These are phyloP conservation scores for Pseudozyma hubeiensis DNA, from an alignment of 1,284 basidiomycete species.

Conservation along the genomic window DNA sequence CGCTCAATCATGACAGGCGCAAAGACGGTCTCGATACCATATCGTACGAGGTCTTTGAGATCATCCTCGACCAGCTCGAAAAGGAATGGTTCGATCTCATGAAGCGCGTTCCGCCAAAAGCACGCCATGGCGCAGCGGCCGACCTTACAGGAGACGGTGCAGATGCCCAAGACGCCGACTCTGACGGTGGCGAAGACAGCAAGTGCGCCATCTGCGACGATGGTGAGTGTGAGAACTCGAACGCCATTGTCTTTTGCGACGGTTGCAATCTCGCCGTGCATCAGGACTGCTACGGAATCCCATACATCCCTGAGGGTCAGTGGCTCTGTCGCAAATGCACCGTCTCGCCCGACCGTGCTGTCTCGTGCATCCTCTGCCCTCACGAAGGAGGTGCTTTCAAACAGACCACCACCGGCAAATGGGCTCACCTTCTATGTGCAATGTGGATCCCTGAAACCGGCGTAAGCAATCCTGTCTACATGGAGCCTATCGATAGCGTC, in stretches of 20 bases:
- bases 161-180: conserved; percentile 45
- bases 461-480: conserved; percentile 94
- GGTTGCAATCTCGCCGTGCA: conserved; percentile 99
- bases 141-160: conserved; percentile 20
- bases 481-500: conserved; percentile 95
- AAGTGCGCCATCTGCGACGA: conserved; percentile 98
- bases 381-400: conserved; percentile 99
- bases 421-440: conserved; percentile 96
- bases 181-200: conserved; percentile 69
- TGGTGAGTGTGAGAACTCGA: conserved; percentile 97
- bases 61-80: conserved; percentile 95
- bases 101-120: conserved; percentile 56
- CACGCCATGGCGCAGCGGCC: conserved; percentile 26
- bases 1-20: conserved; percentile 83
- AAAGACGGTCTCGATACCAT: conserved; percentile 77
- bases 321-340: conserved; percentile 99
- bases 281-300: conserved; percentile 99
- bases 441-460: conserved; percentile 98
- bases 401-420: conserved; percentile 90
- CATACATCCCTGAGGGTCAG: conserved; percentile 99
- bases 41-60: conserved; percentile 87
- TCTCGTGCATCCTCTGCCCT: conserved; percentile 92
- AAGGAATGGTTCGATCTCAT: conserved; percentile 97
- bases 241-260: conserved; percentile 99
- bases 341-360: conserved; percentile 94